A percentile compares a stretch with the other conserved stretches of the same genome.
phyloP scores from a whole-genome alignment of 441 rosid species.

The Brassica hybrid region DNA sequence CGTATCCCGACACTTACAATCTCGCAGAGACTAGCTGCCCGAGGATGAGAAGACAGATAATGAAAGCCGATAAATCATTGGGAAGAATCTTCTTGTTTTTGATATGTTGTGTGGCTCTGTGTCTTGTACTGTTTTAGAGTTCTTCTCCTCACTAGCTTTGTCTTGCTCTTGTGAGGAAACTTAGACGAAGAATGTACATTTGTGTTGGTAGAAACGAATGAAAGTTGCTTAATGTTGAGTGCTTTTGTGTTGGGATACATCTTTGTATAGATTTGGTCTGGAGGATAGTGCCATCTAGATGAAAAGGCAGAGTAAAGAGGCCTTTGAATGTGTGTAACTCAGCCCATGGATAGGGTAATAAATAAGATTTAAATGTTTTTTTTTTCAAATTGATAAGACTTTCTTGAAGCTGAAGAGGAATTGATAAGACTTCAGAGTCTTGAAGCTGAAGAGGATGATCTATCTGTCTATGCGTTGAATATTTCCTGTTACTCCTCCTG shows the following conservation, averaged over 20 bases:
- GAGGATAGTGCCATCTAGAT: not conserved
- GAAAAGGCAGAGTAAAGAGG: constrained; percentile 7
- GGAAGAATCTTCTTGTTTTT: constrained; percentile 75
- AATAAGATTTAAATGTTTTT: no score
- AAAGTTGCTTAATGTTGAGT: constrained; percentile 23
- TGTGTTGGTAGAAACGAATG: constrained; percentile 20
- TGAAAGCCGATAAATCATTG: constrained; percentile 75
- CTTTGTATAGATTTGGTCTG: not conserved
- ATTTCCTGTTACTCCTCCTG: not conserved
- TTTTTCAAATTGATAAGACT: no score
- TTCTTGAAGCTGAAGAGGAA: no score
- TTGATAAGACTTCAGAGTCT: not conserved
- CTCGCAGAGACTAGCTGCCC: constrained; percentile 58
- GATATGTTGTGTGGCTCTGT: constrained; percentile 60
- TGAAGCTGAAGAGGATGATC: not conserved
- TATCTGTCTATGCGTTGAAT: not conserved
- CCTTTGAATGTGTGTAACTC: constrained; percentile 4
- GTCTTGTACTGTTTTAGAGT: constrained; percentile 70
- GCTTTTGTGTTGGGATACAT: constrained; percentile 15
- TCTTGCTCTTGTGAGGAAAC: constrained; percentile 9
- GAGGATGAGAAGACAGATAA: constrained; percentile 70
- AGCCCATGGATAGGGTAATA: not conserved
- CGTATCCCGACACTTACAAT: constrained; percentile 65
- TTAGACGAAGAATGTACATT: constrained; percentile 36
- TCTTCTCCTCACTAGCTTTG: not conserved